Percentiles rank a stretch among this genome's conserved stretches.
Conservation (phyloP, 805 yeast genomes). For the Starmerella cellae region DNA sequence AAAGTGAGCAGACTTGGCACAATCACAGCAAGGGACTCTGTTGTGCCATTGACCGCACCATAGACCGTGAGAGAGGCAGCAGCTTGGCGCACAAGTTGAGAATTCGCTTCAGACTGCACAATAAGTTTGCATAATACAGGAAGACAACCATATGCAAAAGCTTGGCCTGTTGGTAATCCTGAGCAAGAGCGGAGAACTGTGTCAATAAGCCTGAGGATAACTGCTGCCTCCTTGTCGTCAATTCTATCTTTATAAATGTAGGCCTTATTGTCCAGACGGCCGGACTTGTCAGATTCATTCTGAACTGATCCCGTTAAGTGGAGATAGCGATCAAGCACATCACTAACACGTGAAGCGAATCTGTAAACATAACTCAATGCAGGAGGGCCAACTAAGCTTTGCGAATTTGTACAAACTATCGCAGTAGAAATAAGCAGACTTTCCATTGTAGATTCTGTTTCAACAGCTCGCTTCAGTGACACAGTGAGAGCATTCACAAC, state of each 20-base stretch:
- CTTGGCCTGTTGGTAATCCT: conserved; percentile 6
- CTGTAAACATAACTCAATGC: conserved; percentile 6
- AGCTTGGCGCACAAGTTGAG: conserved; percentile 3
- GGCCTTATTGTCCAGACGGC: background rate
- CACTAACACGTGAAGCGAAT: conserved; percentile 19
- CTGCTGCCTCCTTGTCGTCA: conserved; percentile 3
- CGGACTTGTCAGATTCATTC: background rate
- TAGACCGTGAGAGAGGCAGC: conserved; percentile 13
- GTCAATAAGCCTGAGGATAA: conserved; percentile 50
- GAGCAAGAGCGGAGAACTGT: conserved; percentile 33
- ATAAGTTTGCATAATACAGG: conserved; percentile 7
- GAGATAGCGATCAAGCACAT: background rate
- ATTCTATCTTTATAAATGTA: no score
- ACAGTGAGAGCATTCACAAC: conserved; percentile 10
- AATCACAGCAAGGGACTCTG: conserved; percentile 7
- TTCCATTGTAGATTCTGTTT: conserved; percentile 7
- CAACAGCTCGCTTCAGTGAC: conserved; percentile 14
- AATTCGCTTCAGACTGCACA: background rate
- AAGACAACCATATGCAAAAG: conserved; percentile 16
- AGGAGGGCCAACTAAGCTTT: conserved; percentile 3
- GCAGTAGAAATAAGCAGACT: conserved; percentile 16
- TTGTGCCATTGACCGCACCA: conserved; percentile 10
- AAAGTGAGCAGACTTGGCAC: conserved; percentile 12
- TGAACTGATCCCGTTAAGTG: background rate
- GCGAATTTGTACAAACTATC: conserved; percentile 12